Conservation (phyloP, 192 early-diverging fungal genomes). For the Jimgerdemannia flammicorona region DNA sequence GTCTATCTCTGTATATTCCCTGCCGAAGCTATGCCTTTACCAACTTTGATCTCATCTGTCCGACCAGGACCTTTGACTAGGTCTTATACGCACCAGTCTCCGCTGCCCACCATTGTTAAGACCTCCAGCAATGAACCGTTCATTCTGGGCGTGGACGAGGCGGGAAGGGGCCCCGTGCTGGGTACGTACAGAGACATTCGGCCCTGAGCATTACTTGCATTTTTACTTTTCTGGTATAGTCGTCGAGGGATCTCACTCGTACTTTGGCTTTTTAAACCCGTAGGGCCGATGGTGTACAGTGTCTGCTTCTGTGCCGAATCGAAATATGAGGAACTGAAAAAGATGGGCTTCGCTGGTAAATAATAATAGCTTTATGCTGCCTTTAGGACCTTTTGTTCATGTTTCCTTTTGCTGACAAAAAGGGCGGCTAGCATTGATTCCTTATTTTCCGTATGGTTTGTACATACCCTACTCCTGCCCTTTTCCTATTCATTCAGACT, state of each 20-base stretch:
- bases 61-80: slow-evolving; percentile 23
- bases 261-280: neutral
- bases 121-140: slow-evolving; percentile 23
- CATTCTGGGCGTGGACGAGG: slow-evolving; percentile 94
- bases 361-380: neutral
- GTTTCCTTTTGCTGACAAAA: neutral
- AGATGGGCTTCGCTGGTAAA: slow-evolving; percentile 79
- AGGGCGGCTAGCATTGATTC: too few species aligned
- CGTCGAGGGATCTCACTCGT: neutral
- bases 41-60: slow-evolving; percentile 5
- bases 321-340: slow-evolving; percentile 58
- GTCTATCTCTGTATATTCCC: neutral
- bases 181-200: slow-evolving; percentile 28
- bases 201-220: neutral
- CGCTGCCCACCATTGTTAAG: slow-evolving; percentile 15
- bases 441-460: too few species aligned
- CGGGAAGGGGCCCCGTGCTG: slow-evolving; percentile 93
- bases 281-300: slow-evolving; percentile 96
- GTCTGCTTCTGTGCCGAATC: slow-evolving; percentile 74
- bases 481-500: slow-evolving; percentile 56
- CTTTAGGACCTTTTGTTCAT: neutral
- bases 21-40: neutral
- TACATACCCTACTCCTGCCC: neutral
- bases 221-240: neutral
- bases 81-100: slow-evolving; percentile 39